These are phyloP conservation scores for Phytophthora pisi DNA, from an alignment of 352 stramenopile genomes.

Conservation along the genomic window DNA sequence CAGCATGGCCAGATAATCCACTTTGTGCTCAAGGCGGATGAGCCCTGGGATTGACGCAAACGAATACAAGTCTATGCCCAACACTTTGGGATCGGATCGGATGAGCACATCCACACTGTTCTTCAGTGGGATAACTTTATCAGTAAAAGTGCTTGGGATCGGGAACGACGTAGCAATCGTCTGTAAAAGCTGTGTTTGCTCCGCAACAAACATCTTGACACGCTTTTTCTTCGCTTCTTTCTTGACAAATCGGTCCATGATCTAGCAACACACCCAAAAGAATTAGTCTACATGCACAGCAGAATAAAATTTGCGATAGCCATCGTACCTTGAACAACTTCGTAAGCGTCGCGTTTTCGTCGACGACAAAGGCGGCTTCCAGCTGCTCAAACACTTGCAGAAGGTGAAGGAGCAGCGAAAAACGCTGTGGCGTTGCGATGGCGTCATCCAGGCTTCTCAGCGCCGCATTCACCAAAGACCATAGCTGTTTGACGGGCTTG, in stretches of 20 bases:
- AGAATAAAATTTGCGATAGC: neutral
- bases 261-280: constrained; percentile 21
- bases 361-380: constrained; percentile 39
- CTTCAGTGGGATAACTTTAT: constrained; percentile 47
- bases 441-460: constrained; percentile 53
- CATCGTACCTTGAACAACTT: constrained; percentile 49
- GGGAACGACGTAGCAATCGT: constrained; percentile 51
- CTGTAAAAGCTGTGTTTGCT: constrained; percentile 58
- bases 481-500: constrained; percentile 52
- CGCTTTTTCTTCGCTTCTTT: constrained; percentile 57
- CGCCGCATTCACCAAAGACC: constrained; percentile 49
- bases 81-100: constrained; percentile 72
- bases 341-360: constrained; percentile 40
- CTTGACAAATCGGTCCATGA: constrained; percentile 58
- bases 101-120: constrained; percentile 66
- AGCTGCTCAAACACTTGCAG: constrained; percentile 71
- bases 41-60: constrained; percentile 49
- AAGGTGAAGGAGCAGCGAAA: constrained; percentile 68
- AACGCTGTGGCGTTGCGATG: constrained; percentile 60
- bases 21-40: constrained; percentile 76
- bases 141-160: constrained; percentile 38
- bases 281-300: neutral
- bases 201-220: constrained; percentile 41
- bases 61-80: constrained; percentile 70
- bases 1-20: constrained; percentile 69